Percentiles rank a stretch among this genome's conserved stretches.
phyloP scores from a whole-genome alignment of 2,329 filamentous ascomycete genomes.

The Ophiostoma triangulosporum region DNA sequence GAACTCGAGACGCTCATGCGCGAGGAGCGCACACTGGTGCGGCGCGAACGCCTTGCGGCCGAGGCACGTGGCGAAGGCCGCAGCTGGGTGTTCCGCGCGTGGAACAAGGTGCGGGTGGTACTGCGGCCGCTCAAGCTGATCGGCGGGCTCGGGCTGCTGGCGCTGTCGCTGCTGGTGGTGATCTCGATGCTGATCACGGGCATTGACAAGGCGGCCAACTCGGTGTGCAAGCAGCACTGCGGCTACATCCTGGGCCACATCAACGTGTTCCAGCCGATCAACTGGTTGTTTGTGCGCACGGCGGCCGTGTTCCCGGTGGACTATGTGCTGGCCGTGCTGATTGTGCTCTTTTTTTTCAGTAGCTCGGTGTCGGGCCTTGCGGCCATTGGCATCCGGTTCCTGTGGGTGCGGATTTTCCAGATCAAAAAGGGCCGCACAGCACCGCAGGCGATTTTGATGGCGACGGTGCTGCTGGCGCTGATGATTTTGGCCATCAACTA shows the following conservation, averaged over 20 bases:
- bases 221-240: constrained; percentile 76
- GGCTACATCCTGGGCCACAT: constrained; percentile 81
- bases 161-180: constrained; percentile 65
- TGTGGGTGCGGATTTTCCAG: constrained; percentile 88
- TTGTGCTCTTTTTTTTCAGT: constrained; percentile 79
- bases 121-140: constrained; percentile 83
- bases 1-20: constrained; percentile 78
- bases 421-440: constrained; percentile 81
- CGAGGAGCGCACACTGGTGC: constrained; percentile 83
- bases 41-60: constrained; percentile 74
- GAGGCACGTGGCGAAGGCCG: constrained; percentile 69
- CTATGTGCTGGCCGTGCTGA: constrained; percentile 74
- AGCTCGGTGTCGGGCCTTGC: constrained; percentile 79
- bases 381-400: constrained; percentile 80
- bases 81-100: constrained; percentile 57
- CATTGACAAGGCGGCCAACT: constrained; percentile 95
- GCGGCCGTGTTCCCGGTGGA: constrained; percentile 81
- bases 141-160: constrained; percentile 63
- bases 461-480: constrained; percentile 79
- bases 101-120: constrained; percentile 68
- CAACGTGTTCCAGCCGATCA: constrained; percentile 89
- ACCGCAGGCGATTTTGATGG: constrained; percentile 81
- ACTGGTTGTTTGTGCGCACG: constrained; percentile 73
- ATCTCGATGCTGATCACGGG: constrained; percentile 88
- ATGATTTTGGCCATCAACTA: constrained; percentile 90